Evolutionary conservation across 345 rosid genomes (phyloP).

Genomic region (Hibiscus trionum): DNA sequence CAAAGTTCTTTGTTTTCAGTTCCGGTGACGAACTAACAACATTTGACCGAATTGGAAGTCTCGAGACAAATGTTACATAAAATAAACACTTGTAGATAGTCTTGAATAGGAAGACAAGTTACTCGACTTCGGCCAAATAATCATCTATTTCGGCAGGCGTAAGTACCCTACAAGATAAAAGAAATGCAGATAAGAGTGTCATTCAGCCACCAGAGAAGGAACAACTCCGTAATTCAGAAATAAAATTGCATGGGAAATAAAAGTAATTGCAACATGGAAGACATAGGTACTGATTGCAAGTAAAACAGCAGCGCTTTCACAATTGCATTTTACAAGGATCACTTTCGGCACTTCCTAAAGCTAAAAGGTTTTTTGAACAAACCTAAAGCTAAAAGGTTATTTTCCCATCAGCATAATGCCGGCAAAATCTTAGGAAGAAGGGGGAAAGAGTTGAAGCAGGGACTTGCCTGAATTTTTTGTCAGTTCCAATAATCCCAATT

Average conservation of each 20-base stretch:
- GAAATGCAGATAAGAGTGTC: neutral
- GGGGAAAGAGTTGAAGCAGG: neutral
- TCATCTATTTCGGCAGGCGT: constrained; percentile 74
- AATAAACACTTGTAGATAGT: neutral
- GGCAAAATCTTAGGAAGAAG: neutral
- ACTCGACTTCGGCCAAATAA: constrained; percentile 51
- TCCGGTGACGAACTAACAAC: neutral
- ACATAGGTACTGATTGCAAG: neutral
- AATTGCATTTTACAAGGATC: neutral
- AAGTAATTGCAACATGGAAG: neutral
- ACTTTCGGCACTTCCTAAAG: neutral
- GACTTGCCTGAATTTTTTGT: constrained; percentile 67
- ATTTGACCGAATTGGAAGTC: neutral
- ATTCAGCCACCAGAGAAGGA: neutral
- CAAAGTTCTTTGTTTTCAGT: neutral
- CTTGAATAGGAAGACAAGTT: constrained; percentile 10
- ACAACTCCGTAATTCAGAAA: neutral
- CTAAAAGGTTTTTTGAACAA: neutral
- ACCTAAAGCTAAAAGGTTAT: neutral
- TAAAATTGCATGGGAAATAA: neutral
- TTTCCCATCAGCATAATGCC: neutral
- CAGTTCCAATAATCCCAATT: constrained; percentile 70
- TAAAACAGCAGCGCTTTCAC: neutral
- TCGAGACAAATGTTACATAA: constrained; percentile 1
- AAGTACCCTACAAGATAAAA: constrained; percentile 43